phyloP scores from a whole-genome alignment of 352 stramenopile species.

The Pythium oligandrum region DNA sequence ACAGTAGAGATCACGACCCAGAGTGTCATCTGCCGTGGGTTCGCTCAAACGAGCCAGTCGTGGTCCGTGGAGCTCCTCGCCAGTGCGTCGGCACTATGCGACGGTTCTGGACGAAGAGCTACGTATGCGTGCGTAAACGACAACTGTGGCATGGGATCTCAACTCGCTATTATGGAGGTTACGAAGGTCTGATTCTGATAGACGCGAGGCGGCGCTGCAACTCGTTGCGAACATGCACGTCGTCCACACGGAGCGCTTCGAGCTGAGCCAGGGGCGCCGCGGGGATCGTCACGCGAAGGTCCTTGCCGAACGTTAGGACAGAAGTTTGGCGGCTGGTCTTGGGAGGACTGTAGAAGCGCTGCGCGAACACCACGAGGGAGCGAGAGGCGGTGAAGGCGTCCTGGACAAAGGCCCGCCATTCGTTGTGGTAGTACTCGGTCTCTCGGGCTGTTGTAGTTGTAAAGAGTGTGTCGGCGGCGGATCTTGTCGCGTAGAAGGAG shows the following conservation, averaged over 20 bases:
- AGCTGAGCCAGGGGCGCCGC: slow-evolving; percentile 45
- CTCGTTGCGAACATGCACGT: slow-evolving; percentile 40
- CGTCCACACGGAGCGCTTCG: slow-evolving; percentile 57
- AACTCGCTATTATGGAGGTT: no score
- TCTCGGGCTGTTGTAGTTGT: slow-evolving; percentile 18
- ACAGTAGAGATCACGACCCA: no score
- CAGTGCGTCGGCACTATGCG: no score
- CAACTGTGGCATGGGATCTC: no score
- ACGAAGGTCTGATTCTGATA: no score
- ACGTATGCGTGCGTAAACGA: no score
- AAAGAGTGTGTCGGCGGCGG: slow-evolving; percentile 22
- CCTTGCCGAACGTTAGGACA: slow-evolving; percentile 59
- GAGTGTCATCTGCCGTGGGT: no score
- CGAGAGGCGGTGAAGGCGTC: slow-evolving; percentile 17
- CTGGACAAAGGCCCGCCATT: slow-evolving; percentile 44
- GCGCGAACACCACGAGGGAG: slow-evolving; percentile 43
- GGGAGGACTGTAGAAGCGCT: slow-evolving; percentile 51
- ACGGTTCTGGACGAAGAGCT: no score
- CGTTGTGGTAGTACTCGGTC: slow-evolving; percentile 62
- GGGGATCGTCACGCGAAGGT: slow-evolving; percentile 57
- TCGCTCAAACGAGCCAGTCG: no score
- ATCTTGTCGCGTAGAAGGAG: slow-evolving; percentile 47
- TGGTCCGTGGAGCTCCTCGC: no score
- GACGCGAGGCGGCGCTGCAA: slow-evolving; percentile 23
- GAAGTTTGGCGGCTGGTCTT: slow-evolving; percentile 22